A percentile compares a stretch with the other conserved stretches of the same genome.
Evolutionary conservation across 2,329 filamentous ascomycete species (phyloP).

Genomic region (Curvularia spicifera): DNA sequence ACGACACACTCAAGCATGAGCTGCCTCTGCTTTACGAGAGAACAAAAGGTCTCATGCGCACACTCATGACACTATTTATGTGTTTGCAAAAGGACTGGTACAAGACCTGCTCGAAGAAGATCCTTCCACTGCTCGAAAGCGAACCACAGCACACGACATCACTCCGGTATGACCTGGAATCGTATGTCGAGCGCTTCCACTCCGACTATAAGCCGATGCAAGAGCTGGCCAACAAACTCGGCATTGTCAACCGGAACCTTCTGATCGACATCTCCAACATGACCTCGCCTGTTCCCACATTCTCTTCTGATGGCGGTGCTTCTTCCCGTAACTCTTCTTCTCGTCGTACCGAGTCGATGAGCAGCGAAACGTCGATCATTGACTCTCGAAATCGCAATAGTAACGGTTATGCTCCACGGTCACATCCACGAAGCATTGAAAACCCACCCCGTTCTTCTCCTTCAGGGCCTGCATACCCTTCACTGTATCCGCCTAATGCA

Average conservation of each 20-base stretch:
- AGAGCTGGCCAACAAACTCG: conserved; percentile 73
- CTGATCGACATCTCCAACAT: conserved; percentile 66
- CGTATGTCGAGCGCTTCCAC: conserved; percentile 79
- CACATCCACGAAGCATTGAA: conserved; percentile 36
- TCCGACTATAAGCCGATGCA: conserved; percentile 75
- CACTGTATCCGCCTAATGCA: conserved; percentile 26
- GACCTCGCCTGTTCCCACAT: conserved; percentile 59
- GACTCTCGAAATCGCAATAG: conserved; percentile 62
- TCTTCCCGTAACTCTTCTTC: conserved; percentile 53
- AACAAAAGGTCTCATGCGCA: conserved; percentile 83
- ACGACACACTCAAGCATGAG: conserved; percentile 91
- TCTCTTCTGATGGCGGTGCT: conserved; percentile 49
- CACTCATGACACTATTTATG: conserved; percentile 82
- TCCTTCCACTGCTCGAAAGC: conserved; percentile 73
- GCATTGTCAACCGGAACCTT: conserved; percentile 76
- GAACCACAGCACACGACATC: conserved; percentile 50
- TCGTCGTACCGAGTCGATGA: conserved; percentile 53
- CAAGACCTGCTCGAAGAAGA: conserved; percentile 80
- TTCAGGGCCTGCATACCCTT: conserved; percentile 32
- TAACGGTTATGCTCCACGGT: conserved; percentile 62
- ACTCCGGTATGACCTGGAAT: conserved; percentile 69
- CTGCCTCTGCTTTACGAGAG: conserved; percentile 81
- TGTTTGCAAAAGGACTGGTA: conserved; percentile 86
- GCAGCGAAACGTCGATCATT: conserved; percentile 46
- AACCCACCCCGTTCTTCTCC: conserved; percentile 40